Conservation (phyloP, 805 yeast species). For the Yamadazyma tumulicola region DNA sequence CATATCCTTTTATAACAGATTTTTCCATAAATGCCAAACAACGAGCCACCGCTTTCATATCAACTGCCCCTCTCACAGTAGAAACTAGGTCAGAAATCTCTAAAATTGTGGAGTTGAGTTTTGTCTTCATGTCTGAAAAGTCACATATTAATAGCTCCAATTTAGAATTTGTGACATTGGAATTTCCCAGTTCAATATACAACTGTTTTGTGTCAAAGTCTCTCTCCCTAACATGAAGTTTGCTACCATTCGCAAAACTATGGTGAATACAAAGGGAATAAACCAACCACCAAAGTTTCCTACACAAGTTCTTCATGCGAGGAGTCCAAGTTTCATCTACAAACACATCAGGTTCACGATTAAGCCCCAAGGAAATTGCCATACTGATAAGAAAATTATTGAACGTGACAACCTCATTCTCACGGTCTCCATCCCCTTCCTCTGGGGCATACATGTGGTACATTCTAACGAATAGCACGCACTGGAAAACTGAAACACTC, state of each 20-base stretch:
- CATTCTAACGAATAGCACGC: slow-evolving; percentile 48
- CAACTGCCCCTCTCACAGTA: not conserved
- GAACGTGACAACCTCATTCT: slow-evolving; percentile 48
- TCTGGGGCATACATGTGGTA: slow-evolving; percentile 49
- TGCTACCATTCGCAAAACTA: slow-evolving; percentile 28
- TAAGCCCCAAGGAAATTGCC: slow-evolving; percentile 66
- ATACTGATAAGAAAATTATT: slow-evolving; percentile 58
- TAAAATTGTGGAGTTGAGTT: not conserved
- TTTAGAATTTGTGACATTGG: slow-evolving; percentile 26
- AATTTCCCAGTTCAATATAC: slow-evolving; percentile 25
- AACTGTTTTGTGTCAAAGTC: slow-evolving; percentile 28
- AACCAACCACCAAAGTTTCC: slow-evolving; percentile 35
- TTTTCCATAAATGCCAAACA: slow-evolving; percentile 2
- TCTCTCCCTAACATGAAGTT: slow-evolving; percentile 22
- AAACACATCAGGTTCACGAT: slow-evolving; percentile 61
- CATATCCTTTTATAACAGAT: slow-evolving; percentile 4
- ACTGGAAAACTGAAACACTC: slow-evolving; percentile 50
- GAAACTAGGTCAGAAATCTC: slow-evolving; percentile 1
- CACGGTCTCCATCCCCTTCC: slow-evolving; percentile 57
- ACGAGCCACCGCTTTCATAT: slow-evolving; percentile 1
- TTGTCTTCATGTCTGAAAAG: not conserved
- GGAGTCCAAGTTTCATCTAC: slow-evolving; percentile 17
- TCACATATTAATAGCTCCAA: slow-evolving; percentile 21
- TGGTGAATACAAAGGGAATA: slow-evolving; percentile 19
- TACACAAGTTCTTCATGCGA: slow-evolving; percentile 19